A percentile compares a stretch with the other conserved stretches of the same genome.
Evolutionary conservation across 768 basidiomycete genomes (phyloP).

Genomic region (Pleurotus sapidus): DNA sequence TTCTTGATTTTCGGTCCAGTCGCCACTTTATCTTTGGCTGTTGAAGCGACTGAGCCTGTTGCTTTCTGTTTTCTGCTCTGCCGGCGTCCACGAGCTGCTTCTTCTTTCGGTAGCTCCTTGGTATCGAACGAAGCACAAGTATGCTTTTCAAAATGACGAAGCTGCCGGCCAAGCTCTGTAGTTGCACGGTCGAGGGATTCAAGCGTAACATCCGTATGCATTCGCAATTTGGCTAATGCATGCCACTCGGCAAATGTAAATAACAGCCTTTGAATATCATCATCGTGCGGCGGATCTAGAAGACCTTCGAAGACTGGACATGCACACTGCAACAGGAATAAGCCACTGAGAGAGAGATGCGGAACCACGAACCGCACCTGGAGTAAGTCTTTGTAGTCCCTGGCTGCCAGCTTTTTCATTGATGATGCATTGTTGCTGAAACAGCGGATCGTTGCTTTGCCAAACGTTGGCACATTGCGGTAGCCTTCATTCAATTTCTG

Average conservation of each 20-base stretch:
- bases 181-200: constrained; percentile 2
- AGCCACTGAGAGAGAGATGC: neutral
- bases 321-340: neutral
- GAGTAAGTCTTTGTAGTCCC: constrained; percentile 21
- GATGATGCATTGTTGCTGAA: constrained; percentile 17
- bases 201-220: constrained; percentile 5
- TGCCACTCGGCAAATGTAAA: neutral
- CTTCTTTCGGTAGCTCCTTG: constrained; percentile 4
- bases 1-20: neutral
- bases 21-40: neutral
- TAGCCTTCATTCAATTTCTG: constrained; percentile 17
- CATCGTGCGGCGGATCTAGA: constrained; percentile 5
- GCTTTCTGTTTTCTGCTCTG: neutral
- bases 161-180: neutral
- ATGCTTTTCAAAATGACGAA: constrained; percentile 2
- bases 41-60: neutral
- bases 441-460: constrained; percentile 12
- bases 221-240: constrained; percentile 4
- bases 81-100: neutral
- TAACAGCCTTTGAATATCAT: neutral
- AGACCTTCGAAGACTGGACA: constrained; percentile 8
- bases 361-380: constrained; percentile 7
- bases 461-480: constrained; percentile 6
- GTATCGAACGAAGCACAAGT: constrained; percentile 5
- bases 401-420: constrained; percentile 21